Percentiles rank a stretch among this genome's conserved stretches.
phyloP scores from a whole-genome alignment of 495 filamentous ascomycete genomes.

The Trichoderma asperelloides region DNA sequence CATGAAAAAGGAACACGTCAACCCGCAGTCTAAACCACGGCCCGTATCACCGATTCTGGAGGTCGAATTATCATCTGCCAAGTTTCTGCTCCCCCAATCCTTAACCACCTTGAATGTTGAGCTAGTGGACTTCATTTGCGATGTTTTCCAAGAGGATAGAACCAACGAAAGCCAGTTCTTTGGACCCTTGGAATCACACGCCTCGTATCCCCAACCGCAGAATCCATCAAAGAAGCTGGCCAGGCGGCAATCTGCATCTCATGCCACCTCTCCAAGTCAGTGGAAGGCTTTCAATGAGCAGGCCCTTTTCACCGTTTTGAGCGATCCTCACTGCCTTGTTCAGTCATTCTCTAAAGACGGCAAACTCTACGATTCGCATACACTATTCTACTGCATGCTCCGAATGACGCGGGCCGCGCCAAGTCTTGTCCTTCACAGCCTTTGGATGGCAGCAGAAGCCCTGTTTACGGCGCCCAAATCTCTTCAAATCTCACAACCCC shows the following conservation, averaged over 20 bases:
- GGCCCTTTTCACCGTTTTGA: constrained; percentile 64
- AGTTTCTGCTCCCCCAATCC: constrained; percentile 32
- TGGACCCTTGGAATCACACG: constrained; percentile 14
- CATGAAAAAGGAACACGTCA: neutral
- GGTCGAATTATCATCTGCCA: neutral
- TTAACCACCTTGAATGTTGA: constrained; percentile 34
- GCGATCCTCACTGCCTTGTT: constrained; percentile 53
- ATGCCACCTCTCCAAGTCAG: constrained; percentile 18
- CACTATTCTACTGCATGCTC: constrained; percentile 43
- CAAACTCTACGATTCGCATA: constrained; percentile 40
- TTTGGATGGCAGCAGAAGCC: constrained; percentile 64
- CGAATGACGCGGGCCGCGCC: constrained; percentile 41
- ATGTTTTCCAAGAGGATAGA: constrained; percentile 41
- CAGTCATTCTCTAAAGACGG: constrained; percentile 52
- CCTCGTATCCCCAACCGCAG: constrained; percentile 18
- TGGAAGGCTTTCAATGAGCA: constrained; percentile 60
- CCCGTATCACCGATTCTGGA: constrained; percentile 18
- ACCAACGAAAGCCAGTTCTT: constrained; percentile 39
- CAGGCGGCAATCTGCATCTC: neutral
- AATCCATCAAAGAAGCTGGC: neutral
- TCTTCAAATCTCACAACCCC: constrained; percentile 36
- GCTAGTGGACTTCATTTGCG: constrained; percentile 43
- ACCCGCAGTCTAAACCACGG: constrained; percentile 25
- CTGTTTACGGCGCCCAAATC: constrained; percentile 58
- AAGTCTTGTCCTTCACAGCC: constrained; percentile 58